Evolutionary conservation across 2,329 filamentous ascomycete genomes (phyloP), one percentile per base, ranked within the genome.

Genomic region (Cytospora paraplurivora): DNA sequence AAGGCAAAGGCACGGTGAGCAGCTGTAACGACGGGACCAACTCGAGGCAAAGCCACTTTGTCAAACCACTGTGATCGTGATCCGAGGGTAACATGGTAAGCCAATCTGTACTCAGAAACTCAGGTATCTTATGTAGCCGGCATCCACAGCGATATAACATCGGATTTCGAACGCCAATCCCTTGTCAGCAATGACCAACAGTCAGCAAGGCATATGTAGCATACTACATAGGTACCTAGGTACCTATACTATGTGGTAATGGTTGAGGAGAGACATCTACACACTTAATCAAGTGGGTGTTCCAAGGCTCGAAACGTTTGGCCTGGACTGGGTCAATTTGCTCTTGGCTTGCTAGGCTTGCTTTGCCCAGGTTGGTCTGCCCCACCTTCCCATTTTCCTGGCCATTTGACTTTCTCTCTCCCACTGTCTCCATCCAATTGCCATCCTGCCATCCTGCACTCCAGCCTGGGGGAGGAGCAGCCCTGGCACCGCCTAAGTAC

Each of bases 371-470:
- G 27, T 47, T 21, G n/a, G 21, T 11, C n/a, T n/a, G 44, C n/a
- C 44, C 53, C 33, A 37, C 15, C 50, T 44, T 61, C 62, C 62
- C 54, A 38, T 49, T 47, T 47, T 19, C 44, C n/a, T 47, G 44
- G 44, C 44, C 21, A 5, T 47, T 47, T n/a, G 44, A 19, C 44
- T 47, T 47, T 19, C 44, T 19, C n/a, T 17, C 44, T 19, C 55
- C 54, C 38, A 17, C 19, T 15, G 33, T 17, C 19, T 35, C 57
- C 38, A 8, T 52, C 50, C 21, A 52, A 34, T 52, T 52, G 12
- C 38, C 38, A n/a, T n/a, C 12, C 38, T 52, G 33, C 12, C 33
- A 52, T 34, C 13, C 27, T 52, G 33, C 17, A 33, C 56, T 34
- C 41, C 56, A 34, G 47, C 44, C n/a, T 49, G 34, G 38, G 35